phyloP scores from a whole-genome alignment of 306 rosid species.

The Lablab purpureus region DNA sequence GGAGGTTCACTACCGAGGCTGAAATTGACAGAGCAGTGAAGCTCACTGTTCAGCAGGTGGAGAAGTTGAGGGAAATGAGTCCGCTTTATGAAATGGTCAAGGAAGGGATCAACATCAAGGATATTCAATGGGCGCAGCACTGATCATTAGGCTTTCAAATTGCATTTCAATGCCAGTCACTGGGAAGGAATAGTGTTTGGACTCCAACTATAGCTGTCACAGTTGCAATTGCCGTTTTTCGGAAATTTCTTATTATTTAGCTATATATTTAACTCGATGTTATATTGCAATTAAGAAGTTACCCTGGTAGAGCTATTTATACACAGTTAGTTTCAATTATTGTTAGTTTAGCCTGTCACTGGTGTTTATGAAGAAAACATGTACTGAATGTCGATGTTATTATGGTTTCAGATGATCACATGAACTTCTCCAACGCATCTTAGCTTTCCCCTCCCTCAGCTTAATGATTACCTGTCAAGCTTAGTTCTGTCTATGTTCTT shows the following conservation, averaged over 20 bases:
- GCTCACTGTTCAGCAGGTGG: conserved; percentile 83
- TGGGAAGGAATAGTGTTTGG: not conserved
- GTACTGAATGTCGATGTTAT: not conserved
- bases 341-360: not conserved
- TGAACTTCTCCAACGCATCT: not conserved
- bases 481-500: not conserved
- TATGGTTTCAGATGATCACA: not conserved
- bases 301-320: not conserved
- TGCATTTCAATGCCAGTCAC: not conserved
- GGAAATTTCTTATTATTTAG: not conserved
- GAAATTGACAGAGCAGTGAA: conserved; percentile 85
- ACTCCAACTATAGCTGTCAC: not conserved
- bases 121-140: conserved; percentile 92
- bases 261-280: not conserved
- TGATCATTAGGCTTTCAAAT: conserved; percentile 29
- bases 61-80: conserved; percentile 94
- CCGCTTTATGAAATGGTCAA: conserved; percentile 97
- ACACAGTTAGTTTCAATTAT: not conserved
- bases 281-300: not conserved
- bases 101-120: conserved; percentile 87
- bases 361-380: conserved; percentile 1
- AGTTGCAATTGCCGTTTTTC: not conserved
- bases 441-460: not conserved
- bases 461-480: not conserved
- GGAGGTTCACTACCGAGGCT: conserved; percentile 89